phyloP scores from a whole-genome alignment of 495 filamentous ascomycete species.

The Tricharina praecox region DNA sequence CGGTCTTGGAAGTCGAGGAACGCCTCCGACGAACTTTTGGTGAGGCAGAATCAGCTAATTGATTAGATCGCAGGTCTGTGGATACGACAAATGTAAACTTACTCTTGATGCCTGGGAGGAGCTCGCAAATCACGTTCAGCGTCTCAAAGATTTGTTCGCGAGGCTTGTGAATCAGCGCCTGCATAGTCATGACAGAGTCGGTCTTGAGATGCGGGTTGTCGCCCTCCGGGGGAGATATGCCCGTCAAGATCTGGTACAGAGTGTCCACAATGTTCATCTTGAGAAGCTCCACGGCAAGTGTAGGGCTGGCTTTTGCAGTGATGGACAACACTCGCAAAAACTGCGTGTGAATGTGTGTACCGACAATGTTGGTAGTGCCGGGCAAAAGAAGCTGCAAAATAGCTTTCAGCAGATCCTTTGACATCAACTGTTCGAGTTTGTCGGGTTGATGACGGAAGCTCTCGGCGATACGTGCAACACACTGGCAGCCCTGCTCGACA shows the following conservation, averaged over 20 bases:
- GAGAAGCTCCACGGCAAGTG: constrained; percentile 72
- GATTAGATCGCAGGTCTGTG: background rate
- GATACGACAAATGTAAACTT: constrained; percentile 4
- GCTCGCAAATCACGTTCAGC: constrained; percentile 91
- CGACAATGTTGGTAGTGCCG: constrained; percentile 89
- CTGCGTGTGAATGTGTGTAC: constrained; percentile 88
- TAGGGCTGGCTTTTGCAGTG: constrained; percentile 71
- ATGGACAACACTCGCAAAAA: constrained; percentile 83
- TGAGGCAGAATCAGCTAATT: background rate
- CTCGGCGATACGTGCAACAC: constrained; percentile 91
- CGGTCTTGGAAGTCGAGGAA: background rate
- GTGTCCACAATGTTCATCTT: constrained; percentile 97
- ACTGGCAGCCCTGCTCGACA: constrained; percentile 89
- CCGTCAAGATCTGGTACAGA: constrained; percentile 91
- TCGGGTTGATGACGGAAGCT: constrained; percentile 77
- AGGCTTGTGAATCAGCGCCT: constrained; percentile 91
- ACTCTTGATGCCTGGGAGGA: constrained; percentile 49
- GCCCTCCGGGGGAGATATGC: constrained; percentile 74
- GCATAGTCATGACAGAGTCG: constrained; percentile 96
- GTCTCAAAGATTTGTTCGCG: constrained; percentile 94
- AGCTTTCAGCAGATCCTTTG: constrained; percentile 65
- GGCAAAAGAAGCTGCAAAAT: constrained; percentile 82
- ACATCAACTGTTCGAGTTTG: constrained; percentile 83
- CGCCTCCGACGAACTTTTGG: background rate
- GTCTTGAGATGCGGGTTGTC: constrained; percentile 75